These are phyloP conservation scores for Aspergillus neoniger DNA, from an alignment of 2,329 filamentous ascomycete genomes.

Conservation along the genomic window DNA sequence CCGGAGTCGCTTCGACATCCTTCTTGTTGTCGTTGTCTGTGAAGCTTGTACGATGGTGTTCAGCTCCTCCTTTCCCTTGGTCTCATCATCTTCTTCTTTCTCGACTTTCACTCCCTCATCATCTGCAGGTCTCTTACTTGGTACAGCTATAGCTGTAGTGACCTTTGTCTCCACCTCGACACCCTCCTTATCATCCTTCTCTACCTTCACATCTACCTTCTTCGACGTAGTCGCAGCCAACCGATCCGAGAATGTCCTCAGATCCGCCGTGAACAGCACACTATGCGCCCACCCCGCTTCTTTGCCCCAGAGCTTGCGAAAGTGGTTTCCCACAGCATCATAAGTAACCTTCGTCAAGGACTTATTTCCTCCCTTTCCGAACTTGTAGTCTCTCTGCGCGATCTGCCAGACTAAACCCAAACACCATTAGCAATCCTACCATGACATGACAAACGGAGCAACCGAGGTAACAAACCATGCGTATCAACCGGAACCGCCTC, in stretches of 20 bases:
- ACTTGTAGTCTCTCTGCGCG: constrained; percentile 91
- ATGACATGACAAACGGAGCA: constrained; percentile 10
- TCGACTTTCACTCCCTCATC: constrained; percentile 27
- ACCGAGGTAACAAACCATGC: constrained; percentile 57
- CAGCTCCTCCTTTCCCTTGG: constrained; percentile 20
- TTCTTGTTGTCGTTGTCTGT: constrained; percentile 28
- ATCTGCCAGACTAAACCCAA: constrained; percentile 80
- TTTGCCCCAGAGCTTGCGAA: constrained; percentile 83
- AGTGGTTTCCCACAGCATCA: constrained; percentile 85
- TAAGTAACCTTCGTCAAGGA: constrained; percentile 88
- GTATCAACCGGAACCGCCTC: constrained; percentile 96
- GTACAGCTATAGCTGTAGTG: constrained; percentile 21
- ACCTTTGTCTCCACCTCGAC: constrained; percentile 28
- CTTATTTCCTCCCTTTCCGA: constrained; percentile 78
- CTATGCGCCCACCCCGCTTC: constrained; percentile 98
- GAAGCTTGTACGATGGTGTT: constrained; percentile 25
- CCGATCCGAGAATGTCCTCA: constrained; percentile 77
- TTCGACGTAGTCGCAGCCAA: constrained; percentile 44
- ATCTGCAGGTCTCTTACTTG: constrained; percentile 27
- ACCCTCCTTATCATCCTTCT: constrained; percentile 21
- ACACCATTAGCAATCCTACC: background rate
- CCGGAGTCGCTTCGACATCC: constrained; percentile 36
- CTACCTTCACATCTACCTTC: constrained; percentile 34
- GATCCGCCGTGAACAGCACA: constrained; percentile 90
- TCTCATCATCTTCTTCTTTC: constrained; percentile 22